phyloP scores from a whole-genome alignment of 495 filamentous ascomycete species.

The Baudoinia panamericana region DNA sequence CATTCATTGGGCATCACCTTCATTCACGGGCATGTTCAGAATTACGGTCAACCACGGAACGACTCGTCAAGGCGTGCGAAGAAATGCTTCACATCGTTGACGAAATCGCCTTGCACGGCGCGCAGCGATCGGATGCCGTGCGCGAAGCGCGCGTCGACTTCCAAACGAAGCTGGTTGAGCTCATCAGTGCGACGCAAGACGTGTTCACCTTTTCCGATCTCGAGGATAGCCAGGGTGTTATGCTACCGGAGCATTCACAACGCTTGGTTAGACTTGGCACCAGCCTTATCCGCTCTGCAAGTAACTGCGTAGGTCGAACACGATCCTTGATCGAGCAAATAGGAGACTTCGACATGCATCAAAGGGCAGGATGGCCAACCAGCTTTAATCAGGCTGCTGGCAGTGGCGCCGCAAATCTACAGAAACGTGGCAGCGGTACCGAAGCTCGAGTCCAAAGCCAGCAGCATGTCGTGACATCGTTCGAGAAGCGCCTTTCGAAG shows the following conservation, averaged over 20 bases:
- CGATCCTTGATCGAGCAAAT: conserved; percentile 76
- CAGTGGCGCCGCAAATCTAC: background rate
- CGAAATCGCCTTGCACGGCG: conserved; percentile 65
- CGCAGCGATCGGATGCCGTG: conserved; percentile 47
- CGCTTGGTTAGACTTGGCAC: conserved; percentile 70
- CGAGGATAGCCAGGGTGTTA: conserved; percentile 55
- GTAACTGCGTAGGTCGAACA: conserved; percentile 78
- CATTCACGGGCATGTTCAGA: conserved; percentile 70
- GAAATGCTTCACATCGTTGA: conserved; percentile 69
- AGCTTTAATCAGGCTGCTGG: background rate
- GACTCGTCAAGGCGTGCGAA: conserved; percentile 69
- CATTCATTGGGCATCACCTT: conserved; percentile 82
- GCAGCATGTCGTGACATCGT: conserved; percentile 4
- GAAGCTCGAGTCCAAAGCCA: too few species aligned
- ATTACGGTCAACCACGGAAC: conserved; percentile 58
- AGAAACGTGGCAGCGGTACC: too few species aligned
- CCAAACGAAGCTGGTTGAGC: conserved; percentile 63
- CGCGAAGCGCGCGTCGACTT: conserved; percentile 60
- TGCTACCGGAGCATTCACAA: conserved; percentile 69
- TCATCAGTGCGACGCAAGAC: conserved; percentile 68
- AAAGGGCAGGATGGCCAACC: background rate
- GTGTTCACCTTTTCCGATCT: conserved; percentile 50
- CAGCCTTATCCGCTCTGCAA: conserved; percentile 75
- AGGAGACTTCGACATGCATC: conserved; percentile 82
- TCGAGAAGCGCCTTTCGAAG: conserved; percentile 11